Conservation (phyloP, 2,329 filamentous ascomycete genomes). For the Penicillium sp. region DNA sequence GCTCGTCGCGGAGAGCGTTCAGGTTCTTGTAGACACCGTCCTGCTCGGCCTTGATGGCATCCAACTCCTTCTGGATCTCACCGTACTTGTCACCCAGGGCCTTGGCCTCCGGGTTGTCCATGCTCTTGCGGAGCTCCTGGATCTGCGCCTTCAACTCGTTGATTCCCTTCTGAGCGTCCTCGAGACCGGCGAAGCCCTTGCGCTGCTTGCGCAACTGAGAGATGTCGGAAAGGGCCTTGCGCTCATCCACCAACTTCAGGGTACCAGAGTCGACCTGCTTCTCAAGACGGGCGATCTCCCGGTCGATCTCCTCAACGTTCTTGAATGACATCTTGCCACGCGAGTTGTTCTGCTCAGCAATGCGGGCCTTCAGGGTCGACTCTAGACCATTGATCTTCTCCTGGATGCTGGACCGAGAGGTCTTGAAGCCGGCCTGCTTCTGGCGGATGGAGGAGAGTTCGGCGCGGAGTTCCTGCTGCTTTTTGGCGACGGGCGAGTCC, state of each 20-base stretch:
- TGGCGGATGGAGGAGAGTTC: constrained; percentile 81
- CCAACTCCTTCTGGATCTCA: constrained; percentile 82
- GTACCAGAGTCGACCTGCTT: constrained; percentile 82
- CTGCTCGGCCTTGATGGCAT: constrained; percentile 87
- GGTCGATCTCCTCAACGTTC: constrained; percentile 82
- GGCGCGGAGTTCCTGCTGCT: constrained; percentile 78
- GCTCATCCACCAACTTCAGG: constrained; percentile 97
- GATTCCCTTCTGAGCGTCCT: constrained; percentile 83
- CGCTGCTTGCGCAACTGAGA: constrained; percentile 80
- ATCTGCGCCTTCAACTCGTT: constrained; percentile 85
- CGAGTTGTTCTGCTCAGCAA: constrained; percentile 83
- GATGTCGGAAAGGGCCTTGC: constrained; percentile 84
- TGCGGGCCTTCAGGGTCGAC: constrained; percentile 80
- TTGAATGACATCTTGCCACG: constrained; percentile 82
- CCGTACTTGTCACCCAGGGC: constrained; percentile 84
- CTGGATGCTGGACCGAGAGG: constrained; percentile 71
- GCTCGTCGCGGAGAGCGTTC: constrained; percentile 80
- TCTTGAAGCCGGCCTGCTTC: constrained; percentile 87
- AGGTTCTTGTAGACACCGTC: constrained; percentile 88
- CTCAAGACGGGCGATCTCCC: constrained; percentile 76
- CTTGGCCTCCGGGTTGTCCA: constrained; percentile 90
- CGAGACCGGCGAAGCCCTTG: constrained; percentile 86
- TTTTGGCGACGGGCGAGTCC: constrained; percentile 77
- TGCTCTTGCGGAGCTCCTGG: constrained; percentile 79
- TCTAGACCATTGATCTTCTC: constrained; percentile 94